These are phyloP conservation scores for Caryopteris hybrid DNA, from an alignment of 305 asterid genomes.

Conservation along the genomic window DNA sequence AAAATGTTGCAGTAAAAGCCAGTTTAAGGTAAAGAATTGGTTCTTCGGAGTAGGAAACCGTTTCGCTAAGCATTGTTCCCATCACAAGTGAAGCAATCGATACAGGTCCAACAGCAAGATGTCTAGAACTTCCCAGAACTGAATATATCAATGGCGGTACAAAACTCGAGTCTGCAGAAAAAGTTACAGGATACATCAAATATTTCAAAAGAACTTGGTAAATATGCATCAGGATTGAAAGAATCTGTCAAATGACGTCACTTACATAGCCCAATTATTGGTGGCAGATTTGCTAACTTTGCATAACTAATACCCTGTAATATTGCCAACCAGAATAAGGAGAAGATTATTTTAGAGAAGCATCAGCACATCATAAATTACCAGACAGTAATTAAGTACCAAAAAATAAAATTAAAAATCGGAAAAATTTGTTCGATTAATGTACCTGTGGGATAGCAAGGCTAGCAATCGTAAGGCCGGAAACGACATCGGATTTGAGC, in stretches of 20 bases:
- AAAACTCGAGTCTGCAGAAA: slow-evolving; percentile 72
- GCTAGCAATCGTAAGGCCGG: slow-evolving; percentile 89
- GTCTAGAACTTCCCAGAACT: slow-evolving; percentile 80
- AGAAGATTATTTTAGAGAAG: not conserved
- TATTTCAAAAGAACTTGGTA: not conserved
- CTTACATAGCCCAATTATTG: slow-evolving; percentile 85
- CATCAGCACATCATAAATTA: not conserved
- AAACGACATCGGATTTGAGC: slow-evolving; percentile 58
- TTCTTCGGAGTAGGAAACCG: slow-evolving; percentile 41
- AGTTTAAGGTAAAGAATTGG: slow-evolving; percentile 65
- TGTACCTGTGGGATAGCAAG: slow-evolving; percentile 85
- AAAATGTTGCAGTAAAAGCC: slow-evolving; percentile 84
- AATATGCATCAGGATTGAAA: not conserved
- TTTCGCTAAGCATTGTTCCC: slow-evolving; percentile 90
- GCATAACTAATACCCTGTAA: slow-evolving; percentile 91
- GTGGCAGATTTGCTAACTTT: slow-evolving; percentile 88
- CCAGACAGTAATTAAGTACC: not conserved
- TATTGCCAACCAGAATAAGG: too few species aligned
- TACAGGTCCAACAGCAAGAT: slow-evolving; percentile 85
- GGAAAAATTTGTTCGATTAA: not conserved
- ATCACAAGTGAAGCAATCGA: slow-evolving; percentile 90
- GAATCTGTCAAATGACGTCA: not conserved
- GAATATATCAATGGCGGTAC: slow-evolving; percentile 89
- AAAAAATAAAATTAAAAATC: not conserved
- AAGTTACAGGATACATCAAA: not conserved